phyloP scores from a whole-genome alignment of 305 asterid genomes.

The Ajuga reptans region DNA sequence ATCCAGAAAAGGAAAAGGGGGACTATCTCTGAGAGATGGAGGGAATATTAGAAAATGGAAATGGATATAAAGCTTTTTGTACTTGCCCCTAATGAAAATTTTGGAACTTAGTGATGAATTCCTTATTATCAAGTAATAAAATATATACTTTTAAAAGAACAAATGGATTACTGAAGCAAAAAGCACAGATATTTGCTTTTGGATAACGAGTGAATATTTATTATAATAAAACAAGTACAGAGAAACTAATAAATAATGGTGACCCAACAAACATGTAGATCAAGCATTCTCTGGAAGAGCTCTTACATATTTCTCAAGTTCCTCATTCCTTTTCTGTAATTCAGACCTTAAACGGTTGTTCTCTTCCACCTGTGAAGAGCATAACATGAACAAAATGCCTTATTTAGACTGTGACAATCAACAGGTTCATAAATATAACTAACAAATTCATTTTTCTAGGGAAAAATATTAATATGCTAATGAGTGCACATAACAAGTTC shows the following conservation, averaged over 20 bases:
- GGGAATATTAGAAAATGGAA: not conserved
- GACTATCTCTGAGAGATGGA: too few relatives aligned
- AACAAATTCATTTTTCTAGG: not conserved
- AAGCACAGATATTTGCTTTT: not conserved
- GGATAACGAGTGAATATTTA: not conserved
- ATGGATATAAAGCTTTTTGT: not conserved
- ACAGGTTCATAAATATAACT: constrained; percentile 8
- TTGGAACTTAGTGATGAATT: constrained; percentile 4
- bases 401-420: constrained; percentile 11
- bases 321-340: constrained; percentile 62
- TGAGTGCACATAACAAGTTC: constrained; percentile 5
- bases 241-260: not conserved
- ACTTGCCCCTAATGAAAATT: not conserved
- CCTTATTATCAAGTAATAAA: not conserved
- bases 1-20: too few relatives aligned
- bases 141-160: not conserved
- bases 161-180: not conserved
- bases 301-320: constrained; percentile 74
- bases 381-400: constrained; percentile 14
- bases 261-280: not conserved
- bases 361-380: constrained; percentile 71
- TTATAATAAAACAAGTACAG: not conserved
- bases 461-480: not conserved
- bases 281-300: constrained; percentile 21
- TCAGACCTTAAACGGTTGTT: constrained; percentile 74